These are phyloP conservation scores for Solanum appendiculatum DNA, from an alignment of 257 asterid genomes.

Conservation along the genomic window DNA sequence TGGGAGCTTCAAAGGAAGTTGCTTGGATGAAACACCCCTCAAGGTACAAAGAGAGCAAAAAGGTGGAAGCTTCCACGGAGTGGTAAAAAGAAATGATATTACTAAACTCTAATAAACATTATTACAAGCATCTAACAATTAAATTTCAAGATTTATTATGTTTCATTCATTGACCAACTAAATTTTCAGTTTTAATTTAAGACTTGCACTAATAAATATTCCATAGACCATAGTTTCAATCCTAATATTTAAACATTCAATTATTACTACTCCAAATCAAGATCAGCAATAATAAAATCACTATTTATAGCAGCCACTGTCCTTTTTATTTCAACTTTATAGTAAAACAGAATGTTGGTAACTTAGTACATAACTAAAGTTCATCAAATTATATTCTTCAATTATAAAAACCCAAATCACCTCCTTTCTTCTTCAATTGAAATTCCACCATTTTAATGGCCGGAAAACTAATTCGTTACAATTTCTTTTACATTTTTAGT, in stretches of 20 bases:
- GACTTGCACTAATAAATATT: neutral
- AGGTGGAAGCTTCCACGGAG: neutral
- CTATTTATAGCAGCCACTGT: neutral
- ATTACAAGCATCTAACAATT: neutral
- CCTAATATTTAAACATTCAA: neutral
- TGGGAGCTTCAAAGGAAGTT: no score
- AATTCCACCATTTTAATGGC: neutral
- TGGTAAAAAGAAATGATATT: no score
- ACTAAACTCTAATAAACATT: neutral
- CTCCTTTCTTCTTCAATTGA: neutral
- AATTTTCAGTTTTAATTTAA: neutral
- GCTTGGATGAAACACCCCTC: neutral
- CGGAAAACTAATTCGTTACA: conserved; percentile 29
- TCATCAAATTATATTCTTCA: neutral
- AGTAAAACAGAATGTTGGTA: neutral
- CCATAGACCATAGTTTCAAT: neutral
- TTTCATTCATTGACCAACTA: neutral
- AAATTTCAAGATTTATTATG: neutral
- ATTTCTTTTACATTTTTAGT: conserved; percentile 35
- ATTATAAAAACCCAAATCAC: neutral
- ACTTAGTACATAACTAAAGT: neutral
- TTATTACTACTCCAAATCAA: neutral
- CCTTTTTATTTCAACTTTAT: neutral
- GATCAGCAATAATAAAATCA: neutral
- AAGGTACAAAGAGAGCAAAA: no score